Percentiles rank a stretch among this genome's conserved stretches.
Conservation (phyloP, 2,329 filamentous ascomycete genomes). For the Gyromitra esculenta region DNA sequence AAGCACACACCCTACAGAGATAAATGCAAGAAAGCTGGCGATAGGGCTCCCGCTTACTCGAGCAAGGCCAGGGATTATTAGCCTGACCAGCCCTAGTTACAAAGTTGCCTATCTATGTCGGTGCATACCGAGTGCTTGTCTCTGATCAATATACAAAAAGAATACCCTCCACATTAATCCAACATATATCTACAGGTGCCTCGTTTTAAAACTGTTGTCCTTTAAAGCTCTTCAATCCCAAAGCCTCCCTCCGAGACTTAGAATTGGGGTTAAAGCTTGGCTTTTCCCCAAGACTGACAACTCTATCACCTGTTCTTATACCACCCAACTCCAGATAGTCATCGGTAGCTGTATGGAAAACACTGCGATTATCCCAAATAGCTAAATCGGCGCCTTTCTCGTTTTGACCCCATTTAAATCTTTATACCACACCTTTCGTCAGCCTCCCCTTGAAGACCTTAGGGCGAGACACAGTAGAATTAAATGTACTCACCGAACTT, state of each 20-base stretch:
- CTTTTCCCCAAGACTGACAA: conserved; percentile 67
- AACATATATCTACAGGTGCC: neutral
- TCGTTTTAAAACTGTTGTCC: conserved; percentile 31
- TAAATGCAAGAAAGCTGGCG: too few species aligned
- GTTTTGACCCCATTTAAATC: conserved; percentile 62
- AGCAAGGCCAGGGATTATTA: too few species aligned
- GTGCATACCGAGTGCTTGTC: too few species aligned
- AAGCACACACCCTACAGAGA: too few species aligned
- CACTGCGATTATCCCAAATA: conserved; percentile 74
- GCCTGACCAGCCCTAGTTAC: too few species aligned
- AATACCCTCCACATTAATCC: neutral
- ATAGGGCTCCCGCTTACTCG: too few species aligned
- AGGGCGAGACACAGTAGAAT: neutral
- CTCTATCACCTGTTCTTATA: conserved; percentile 65
- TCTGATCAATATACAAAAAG: neutral
- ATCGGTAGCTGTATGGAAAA: conserved; percentile 70
- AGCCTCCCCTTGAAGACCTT: neutral
- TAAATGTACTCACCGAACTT: conserved; percentile 63
- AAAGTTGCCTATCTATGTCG: too few species aligned
- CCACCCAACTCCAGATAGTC: conserved; percentile 68
- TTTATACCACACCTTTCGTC: neutral
- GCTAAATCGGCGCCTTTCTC: conserved; percentile 65
- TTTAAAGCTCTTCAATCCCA: conserved; percentile 55
- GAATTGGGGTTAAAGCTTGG: conserved; percentile 68
- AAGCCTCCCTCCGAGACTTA: conserved; percentile 63